Conservation (phyloP, 1,284 basidiomycete genomes). For the Papiliotrema laurentii region DNA sequence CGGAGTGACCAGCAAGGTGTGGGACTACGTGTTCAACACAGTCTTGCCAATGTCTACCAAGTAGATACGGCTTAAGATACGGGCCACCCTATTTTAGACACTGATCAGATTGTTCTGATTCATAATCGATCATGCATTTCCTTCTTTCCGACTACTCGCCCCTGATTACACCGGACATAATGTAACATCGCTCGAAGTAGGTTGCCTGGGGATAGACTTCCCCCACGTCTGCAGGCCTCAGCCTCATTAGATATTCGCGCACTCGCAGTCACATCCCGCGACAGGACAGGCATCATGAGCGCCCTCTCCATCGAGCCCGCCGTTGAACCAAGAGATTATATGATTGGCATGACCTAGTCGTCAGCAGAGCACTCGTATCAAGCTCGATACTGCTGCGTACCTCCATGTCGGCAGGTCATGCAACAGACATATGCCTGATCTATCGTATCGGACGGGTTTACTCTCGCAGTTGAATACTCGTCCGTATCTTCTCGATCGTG, state of each 20-base stretch:
- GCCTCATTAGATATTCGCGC: constrained; percentile 32
- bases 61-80: no score
- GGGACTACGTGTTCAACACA: constrained; percentile 91
- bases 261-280: constrained; percentile 41
- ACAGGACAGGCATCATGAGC: constrained; percentile 43
- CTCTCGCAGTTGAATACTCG: not conserved
- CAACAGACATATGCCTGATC: constrained; percentile 45
- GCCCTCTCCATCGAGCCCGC: constrained; percentile 37
- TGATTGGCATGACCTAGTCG: constrained; percentile 40
- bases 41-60: constrained; percentile 56
- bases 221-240: no score
- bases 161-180: no score
- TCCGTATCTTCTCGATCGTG: constrained; percentile 12
- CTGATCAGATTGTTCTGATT: no score
- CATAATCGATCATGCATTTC: no score
- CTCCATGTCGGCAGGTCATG: constrained; percentile 47
- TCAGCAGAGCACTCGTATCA: not conserved
- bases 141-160: no score
- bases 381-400: constrained; percentile 13
- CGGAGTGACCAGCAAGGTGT: constrained; percentile 90
- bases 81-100: no score
- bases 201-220: no score
- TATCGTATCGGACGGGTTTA: constrained; percentile 22
- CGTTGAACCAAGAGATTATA: constrained; percentile 44
- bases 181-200: no score